Evolutionary conservation across 768 basidiomycete genomes (phyloP), one percentile per base, ranked within the genome.

Genomic region (Rhodotorula sphaerocarpa): DNA sequence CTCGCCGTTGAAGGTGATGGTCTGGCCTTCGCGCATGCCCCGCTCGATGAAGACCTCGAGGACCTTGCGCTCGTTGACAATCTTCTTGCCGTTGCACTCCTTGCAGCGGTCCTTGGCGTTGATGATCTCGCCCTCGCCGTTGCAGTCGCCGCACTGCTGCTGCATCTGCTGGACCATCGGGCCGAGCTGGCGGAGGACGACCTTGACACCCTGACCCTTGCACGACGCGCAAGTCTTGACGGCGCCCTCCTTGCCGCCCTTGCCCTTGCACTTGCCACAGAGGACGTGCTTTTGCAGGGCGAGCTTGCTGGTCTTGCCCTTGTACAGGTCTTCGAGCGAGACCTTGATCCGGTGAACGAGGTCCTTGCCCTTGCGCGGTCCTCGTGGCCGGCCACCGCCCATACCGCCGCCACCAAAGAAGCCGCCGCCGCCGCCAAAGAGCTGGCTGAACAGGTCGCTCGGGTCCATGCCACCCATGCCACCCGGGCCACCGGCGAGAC

Each of bases 111-210:
- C 90, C 76, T 91, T 96, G 59, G 78, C 74, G 75, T 90, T 91
- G 80, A 99, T 95, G 71, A 91, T 80, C 77, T 99, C 93, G 69
- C 95, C 95, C n/a, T 84, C 82, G 21, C 89, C 95, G 54, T 80
- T 82, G 76, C 95, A 99, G 21, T 96, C 95, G 74, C 86, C 84
- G 79, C 95, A 99, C 48, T 84, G 81, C 57, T 90, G 88, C 75
- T 97, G 95, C 70, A 97, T 88, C 78, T 99, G 93, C 77, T 99
- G 95, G 71, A 99, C 89, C 95, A 99, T 99, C 7, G 95, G 95
- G 31, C 95, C 95, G 84, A 99, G 88, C 76, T 97, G 95, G 65
- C 95, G 87, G 65, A 97, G 78, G 55, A 86, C 89, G 73, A 96
- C 77, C 75, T 85, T 88, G 79, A 92, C 78, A 72, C 95, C 95